Evolutionary conservation across 352 stramenopile genomes (phyloP).

Genomic region (Chrysophaeum taylorii): DNA sequence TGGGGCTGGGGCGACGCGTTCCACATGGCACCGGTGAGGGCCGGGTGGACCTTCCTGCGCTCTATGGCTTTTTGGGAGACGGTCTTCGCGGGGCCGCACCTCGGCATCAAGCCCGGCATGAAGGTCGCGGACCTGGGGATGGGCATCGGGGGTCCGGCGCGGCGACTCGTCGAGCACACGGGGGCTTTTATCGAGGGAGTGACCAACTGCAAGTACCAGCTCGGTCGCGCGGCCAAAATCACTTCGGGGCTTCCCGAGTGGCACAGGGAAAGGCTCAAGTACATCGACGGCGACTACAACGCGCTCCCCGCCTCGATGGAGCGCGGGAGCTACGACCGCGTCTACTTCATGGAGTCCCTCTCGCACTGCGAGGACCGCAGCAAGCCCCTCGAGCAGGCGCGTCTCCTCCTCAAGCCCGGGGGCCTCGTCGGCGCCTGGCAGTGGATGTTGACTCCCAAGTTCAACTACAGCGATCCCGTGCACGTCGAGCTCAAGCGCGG

Average conservation of each 20-base stretch:
- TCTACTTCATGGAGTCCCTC: slow-evolving; percentile 12
- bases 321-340: background rate
- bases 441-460: slow-evolving; percentile 5
- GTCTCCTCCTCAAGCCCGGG: slow-evolving; percentile 4
- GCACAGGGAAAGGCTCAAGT: background rate
- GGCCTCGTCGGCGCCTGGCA: slow-evolving; percentile 15
- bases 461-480: background rate
- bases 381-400: background rate
- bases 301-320: background rate
- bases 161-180: background rate
- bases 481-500: slow-evolving; percentile 9
- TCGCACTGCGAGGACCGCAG: slow-evolving; percentile 10
- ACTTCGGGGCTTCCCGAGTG: background rate
- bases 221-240: background rate
- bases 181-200: slow-evolving; percentile 2
- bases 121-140: slow-evolving; percentile 10
- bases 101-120: background rate
- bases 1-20: slow-evolving; percentile 14
- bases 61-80: slow-evolving; percentile 8
- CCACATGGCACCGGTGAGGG: slow-evolving; percentile 7
- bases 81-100: background rate
- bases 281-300: slow-evolving; percentile 9
- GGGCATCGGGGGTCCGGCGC: slow-evolving; percentile 11
- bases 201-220: slow-evolving; percentile 13
- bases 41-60: slow-evolving; percentile 8